Evolutionary conservation across 306 rosid species (phyloP), one percentile per base, ranked within the genome.

Genomic region (Elaeagnus macrophylla): DNA sequence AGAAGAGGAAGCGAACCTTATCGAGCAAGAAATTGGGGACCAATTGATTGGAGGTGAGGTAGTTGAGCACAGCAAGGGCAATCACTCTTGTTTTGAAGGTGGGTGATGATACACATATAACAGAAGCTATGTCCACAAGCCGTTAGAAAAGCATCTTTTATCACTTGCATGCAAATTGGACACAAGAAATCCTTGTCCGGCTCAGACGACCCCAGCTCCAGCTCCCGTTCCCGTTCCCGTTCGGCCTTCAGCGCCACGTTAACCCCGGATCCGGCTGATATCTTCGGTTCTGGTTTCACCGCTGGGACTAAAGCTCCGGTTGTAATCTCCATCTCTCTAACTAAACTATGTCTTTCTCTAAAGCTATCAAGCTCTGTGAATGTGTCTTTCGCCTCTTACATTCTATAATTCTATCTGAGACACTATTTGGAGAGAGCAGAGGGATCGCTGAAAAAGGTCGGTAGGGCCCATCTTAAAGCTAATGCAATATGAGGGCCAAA

Each of bases 161-260:
- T 80, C 55, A 83, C 67, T 79, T 83, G 88, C 82, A 86, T 86
- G 65, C 95, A 86, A 73, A 86, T 86, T 68, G 95, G 95, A 37
- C 95, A 86, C 3, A 72, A 59, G 51, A 80, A 69, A 48, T 86
- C 95, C 60, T 66, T 83, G 54, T 86, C 95, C 15, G 18, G 20
- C 16, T 51, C 67, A 10, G 25, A 37, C 56, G 48, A 45, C n/a
- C 7, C 8, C 38, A 32, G 37, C 10, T 48, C 70, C 40, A 14
- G 14, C 39, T 19, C 19, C 58, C 39, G 42, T 6, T 7, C 45
- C 37, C 10, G 53, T 19, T 35, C 13, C 43, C 39, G 12, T 3
- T 3, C 25, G 52, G 20, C 38, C 38, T 35, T 12, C 12, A 36
- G 54, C 14, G 48, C 25, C 48, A 15, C 67, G 42, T 43, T 15